Conservation (phyloP, 495 filamentous ascomycete genomes). For the Lepidopterella palustris region DNA sequence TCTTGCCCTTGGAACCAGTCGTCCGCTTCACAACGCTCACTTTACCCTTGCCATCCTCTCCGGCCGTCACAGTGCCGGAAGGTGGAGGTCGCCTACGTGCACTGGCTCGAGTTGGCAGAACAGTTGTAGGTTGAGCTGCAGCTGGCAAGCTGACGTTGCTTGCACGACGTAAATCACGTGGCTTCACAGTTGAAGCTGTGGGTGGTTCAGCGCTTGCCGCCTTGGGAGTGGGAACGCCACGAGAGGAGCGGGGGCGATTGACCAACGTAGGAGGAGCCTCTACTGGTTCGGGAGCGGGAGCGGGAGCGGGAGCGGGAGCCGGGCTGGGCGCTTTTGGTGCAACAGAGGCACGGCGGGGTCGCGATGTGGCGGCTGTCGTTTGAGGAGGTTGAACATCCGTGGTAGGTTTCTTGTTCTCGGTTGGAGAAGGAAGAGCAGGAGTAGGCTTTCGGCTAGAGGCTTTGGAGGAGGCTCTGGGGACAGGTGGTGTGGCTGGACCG, state of each 20-base stretch:
- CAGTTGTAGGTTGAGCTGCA: neutral
- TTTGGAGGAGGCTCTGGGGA: conserved; percentile 6
- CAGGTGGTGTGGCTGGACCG: conserved; percentile 21
- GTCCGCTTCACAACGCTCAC: conserved; percentile 74
- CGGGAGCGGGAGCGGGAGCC: conserved; percentile 5
- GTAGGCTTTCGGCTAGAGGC: conserved; percentile 14
- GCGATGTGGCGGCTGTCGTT: conserved; percentile 22
- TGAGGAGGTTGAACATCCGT: neutral
- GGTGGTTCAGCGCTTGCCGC: conserved; percentile 38
- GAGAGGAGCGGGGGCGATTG: conserved; percentile 18
- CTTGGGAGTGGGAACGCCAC: conserved; percentile 27
- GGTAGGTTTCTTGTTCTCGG: conserved; percentile 1
- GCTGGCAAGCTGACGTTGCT: conserved; percentile 30
- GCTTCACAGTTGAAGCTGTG: conserved; percentile 11
- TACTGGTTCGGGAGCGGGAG: conserved; percentile 1
- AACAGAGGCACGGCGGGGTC: conserved; percentile 19
- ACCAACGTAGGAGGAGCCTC: neutral
- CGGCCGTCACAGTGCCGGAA: conserved; percentile 34
- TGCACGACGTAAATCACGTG: conserved; percentile 32
- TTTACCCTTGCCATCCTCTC: conserved; percentile 64
- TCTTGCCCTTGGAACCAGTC: conserved; percentile 59
- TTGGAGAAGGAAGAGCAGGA: conserved; percentile 19
- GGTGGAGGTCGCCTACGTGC: conserved; percentile 28
- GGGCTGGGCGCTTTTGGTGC: conserved; percentile 14
- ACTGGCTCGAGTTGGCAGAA: conserved; percentile 19